phyloP scores from a whole-genome alignment of 805 yeast species.

The Lipomyces japonicus region DNA sequence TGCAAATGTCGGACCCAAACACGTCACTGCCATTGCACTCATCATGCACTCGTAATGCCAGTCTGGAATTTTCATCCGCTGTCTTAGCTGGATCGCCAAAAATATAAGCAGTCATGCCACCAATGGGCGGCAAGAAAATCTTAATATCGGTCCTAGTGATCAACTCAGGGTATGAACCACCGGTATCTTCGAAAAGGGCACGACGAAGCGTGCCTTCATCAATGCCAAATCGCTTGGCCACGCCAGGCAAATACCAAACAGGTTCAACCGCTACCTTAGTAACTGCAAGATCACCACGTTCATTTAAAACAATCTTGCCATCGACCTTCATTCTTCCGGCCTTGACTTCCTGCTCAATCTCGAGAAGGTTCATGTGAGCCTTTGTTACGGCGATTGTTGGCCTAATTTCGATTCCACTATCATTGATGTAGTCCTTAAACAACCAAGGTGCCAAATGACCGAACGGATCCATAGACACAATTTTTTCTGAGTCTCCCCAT shows the following conservation, averaged over 20 bases:
- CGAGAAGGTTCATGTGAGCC: slow-evolving; percentile 59
- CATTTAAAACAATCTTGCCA: slow-evolving; percentile 57
- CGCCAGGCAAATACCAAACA: slow-evolving; percentile 68
- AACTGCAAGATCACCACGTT: slow-evolving; percentile 57
- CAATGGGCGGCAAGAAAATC: slow-evolving; percentile 65
- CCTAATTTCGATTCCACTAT: slow-evolving; percentile 48
- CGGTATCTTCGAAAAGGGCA: slow-evolving; percentile 63
- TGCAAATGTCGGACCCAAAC: slow-evolving; percentile 64
- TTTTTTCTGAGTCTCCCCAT: slow-evolving; percentile 55
- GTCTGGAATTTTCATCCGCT: slow-evolving; percentile 48
- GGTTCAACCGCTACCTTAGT: slow-evolving; percentile 68
- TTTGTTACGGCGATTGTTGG: slow-evolving; percentile 67
- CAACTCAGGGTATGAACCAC: slow-evolving; percentile 67
- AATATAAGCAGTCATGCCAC: slow-evolving; percentile 63
- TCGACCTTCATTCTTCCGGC: slow-evolving; percentile 54
- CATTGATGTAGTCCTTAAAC: slow-evolving; percentile 45
- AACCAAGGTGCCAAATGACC: slow-evolving; percentile 66
- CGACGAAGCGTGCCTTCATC: slow-evolving; percentile 55
- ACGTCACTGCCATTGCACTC: slow-evolving; percentile 71
- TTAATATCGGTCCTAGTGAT: slow-evolving; percentile 65
- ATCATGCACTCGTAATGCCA: slow-evolving; percentile 62
- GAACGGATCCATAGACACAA: slow-evolving; percentile 63
- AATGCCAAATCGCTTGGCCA: slow-evolving; percentile 59
- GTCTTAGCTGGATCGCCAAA: slow-evolving; percentile 58
- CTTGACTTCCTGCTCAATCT: slow-evolving; percentile 54